Percentiles rank a stretch among this genome's conserved stretches.
phyloP scores from a whole-genome alignment of 352 stramenopile species.

The Pythium pyrilobum region DNA sequence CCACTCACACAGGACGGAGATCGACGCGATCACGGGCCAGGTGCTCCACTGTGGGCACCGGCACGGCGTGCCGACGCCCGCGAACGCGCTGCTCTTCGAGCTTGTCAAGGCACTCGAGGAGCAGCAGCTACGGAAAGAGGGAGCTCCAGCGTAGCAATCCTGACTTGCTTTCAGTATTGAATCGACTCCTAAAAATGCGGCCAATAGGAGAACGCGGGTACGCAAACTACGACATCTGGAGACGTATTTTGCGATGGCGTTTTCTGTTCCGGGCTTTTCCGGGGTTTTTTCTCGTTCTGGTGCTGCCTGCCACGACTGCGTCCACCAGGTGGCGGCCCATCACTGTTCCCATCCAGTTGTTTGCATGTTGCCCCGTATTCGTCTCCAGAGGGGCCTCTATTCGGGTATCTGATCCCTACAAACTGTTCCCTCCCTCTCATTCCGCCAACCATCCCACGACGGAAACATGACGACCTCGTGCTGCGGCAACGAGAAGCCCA shows the following conservation, averaged over 20 bases:
- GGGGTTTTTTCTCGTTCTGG: background rate
- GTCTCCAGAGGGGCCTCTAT: too few species aligned
- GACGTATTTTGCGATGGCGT: too few species aligned
- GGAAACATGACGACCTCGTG: conserved; percentile 2
- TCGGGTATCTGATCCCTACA: background rate
- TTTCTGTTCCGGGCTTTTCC: background rate
- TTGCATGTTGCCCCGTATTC: too few species aligned
- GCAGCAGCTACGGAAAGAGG: conserved; percentile 5
- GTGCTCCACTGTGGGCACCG: conserved; percentile 40
- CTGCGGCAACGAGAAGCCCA: conserved; percentile 5
- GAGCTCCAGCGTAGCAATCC: too few species aligned
- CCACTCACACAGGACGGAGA: conserved; percentile 66
- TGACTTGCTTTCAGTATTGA: too few species aligned
- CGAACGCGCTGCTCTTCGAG: conserved; percentile 50
- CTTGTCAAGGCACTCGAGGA: conserved; percentile 58
- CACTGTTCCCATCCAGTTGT: too few species aligned
- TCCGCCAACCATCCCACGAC: background rate
- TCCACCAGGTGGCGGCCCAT: too few species aligned
- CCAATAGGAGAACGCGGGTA: too few species aligned
- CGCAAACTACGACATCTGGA: too few species aligned
- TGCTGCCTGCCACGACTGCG: background rate
- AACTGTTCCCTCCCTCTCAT: background rate
- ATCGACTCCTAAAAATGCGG: too few species aligned
- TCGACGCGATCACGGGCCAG: conserved; percentile 64
- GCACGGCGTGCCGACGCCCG: conserved; percentile 50